These are phyloP conservation scores for Rhodamnia rubescens DNA, from an alignment of 345 rosid genomes.

Conservation along the genomic window DNA sequence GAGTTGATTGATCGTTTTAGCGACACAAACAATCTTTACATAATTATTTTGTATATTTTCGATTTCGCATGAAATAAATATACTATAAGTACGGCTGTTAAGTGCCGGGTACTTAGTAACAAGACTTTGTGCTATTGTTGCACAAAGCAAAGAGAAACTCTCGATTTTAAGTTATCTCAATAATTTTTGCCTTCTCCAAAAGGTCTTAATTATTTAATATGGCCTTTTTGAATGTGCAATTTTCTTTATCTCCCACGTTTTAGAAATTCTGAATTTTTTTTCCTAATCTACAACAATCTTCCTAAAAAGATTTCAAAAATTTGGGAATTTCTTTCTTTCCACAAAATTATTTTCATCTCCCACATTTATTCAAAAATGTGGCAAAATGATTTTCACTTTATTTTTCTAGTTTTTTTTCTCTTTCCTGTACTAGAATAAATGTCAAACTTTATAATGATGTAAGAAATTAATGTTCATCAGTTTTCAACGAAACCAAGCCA, in stretches of 20 bases:
- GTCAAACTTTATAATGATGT: background rate
- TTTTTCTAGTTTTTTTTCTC: too few species aligned
- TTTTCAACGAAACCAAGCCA: background rate
- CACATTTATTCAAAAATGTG: background rate
- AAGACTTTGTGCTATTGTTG: background rate
- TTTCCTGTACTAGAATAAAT: background rate
- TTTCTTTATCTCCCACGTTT: fast-evolving
- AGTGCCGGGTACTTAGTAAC: background rate
- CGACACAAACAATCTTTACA: background rate
- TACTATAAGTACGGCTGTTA: background rate
- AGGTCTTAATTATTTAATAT: background rate
- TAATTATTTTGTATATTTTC: background rate
- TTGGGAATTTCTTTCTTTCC: background rate
- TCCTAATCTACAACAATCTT: background rate
- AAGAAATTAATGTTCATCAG: background rate
- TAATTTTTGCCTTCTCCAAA: background rate
- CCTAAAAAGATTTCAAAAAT: background rate
- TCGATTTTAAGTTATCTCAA: background rate
- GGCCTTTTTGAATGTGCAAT: background rate
- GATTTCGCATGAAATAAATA: background rate
- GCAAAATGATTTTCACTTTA: background rate
- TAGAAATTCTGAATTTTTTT: background rate
- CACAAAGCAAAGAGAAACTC: background rate
- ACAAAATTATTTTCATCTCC: background rate
- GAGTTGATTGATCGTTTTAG: background rate